These are phyloP conservation scores for Colletotrichum liriopes DNA, from an alignment of 2,329 filamentous ascomycete genomes.

Conservation along the genomic window DNA sequence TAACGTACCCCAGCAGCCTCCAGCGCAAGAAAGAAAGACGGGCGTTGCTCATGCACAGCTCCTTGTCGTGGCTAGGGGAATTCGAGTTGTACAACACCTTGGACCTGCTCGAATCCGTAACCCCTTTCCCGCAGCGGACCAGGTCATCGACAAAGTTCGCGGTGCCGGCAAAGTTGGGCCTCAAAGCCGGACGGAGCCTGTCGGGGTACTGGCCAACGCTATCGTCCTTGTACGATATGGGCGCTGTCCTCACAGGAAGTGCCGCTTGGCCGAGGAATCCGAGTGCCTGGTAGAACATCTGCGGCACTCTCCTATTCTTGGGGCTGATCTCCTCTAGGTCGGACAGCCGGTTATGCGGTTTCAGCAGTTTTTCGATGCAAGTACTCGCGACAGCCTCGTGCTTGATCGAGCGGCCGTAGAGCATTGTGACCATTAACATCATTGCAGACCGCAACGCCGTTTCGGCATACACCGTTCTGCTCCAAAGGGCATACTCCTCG, in stretches of 20 bases:
- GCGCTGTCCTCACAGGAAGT: not conserved
- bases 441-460: not conserved
- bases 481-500: conserved; percentile 12
- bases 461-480: conserved; percentile 16
- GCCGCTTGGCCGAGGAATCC: conserved; percentile 13
- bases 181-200: not conserved
- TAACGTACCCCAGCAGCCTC: conserved; percentile 2
- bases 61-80: not conserved
- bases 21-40: conserved; percentile 19
- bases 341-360: not conserved
- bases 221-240: not conserved
- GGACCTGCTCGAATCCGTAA: not conserved
- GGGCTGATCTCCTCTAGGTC: not conserved
- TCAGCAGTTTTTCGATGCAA: not conserved
- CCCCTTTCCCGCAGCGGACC: accelerated
- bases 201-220: conserved; percentile 1
- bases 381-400: not conserved
- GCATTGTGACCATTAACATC: accelerated
- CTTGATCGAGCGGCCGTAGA: not conserved
- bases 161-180: not conserved
- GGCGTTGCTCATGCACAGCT: conserved; percentile 19
- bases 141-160: not conserved
- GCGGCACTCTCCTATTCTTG: no score
- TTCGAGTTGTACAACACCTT: not conserved
- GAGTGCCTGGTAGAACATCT: conserved; percentile 14